These are phyloP conservation scores for Plasmopara viticola DNA, from an alignment of 352 stramenopile species.

Conservation along the genomic window DNA sequence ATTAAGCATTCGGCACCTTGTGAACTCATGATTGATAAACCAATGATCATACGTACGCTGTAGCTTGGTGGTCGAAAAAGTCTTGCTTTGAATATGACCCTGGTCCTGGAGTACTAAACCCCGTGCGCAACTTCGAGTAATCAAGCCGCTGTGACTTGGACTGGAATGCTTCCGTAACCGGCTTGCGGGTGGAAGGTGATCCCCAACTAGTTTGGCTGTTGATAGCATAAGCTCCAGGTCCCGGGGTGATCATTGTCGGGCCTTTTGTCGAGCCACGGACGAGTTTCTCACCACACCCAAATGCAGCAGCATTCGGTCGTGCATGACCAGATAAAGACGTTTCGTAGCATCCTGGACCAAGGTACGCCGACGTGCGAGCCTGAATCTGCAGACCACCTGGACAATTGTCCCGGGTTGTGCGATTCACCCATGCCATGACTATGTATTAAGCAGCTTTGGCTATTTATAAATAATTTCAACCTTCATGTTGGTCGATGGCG, in stretches of 20 bases:
- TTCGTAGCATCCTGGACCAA: slow-evolving; percentile 65
- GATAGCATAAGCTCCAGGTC: slow-evolving; percentile 41
- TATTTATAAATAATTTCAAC: too few relatives aligned
- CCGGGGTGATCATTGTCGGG: slow-evolving; percentile 45
- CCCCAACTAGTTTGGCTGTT: slow-evolving; percentile 47
- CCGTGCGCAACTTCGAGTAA: slow-evolving; percentile 23
- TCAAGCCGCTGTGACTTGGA: slow-evolving; percentile 49
- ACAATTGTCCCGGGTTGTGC: slow-evolving; percentile 50
- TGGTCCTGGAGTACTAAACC: slow-evolving; percentile 43
- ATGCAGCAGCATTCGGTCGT: slow-evolving; percentile 50
- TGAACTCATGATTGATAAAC: background rate
- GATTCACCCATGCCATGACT: slow-evolving; percentile 68
- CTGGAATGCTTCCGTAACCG: slow-evolving; percentile 29
- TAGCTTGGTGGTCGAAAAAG: slow-evolving; percentile 43
- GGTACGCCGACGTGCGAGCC: slow-evolving; percentile 20
- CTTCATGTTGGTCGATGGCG: too few relatives aligned
- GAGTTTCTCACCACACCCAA: slow-evolving; percentile 46
- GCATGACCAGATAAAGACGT: slow-evolving; percentile 26
- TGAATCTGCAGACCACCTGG: slow-evolving; percentile 29
- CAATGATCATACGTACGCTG: slow-evolving; percentile 20
- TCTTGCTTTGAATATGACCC: slow-evolving; percentile 51
- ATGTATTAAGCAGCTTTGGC: too few relatives aligned
- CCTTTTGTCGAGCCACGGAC: slow-evolving; percentile 36
- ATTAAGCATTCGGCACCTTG: background rate
- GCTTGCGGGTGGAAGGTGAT: slow-evolving; percentile 46